These are phyloP conservation scores for Brassica rapa DNA, from an alignment of 345 rosid species.

Conservation along the genomic window DNA sequence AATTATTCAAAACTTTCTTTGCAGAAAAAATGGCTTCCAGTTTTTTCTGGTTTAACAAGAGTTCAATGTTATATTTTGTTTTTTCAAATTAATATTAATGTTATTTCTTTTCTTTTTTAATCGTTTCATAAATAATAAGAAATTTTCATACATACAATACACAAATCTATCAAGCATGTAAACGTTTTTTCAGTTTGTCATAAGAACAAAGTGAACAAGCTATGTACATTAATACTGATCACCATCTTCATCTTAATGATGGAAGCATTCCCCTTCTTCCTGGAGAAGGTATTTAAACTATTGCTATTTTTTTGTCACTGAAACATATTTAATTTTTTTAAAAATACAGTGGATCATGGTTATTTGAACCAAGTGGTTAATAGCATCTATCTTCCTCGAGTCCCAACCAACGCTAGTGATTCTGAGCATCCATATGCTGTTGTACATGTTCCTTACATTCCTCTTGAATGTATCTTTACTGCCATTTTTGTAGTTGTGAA, in stretches of 20 bases:
- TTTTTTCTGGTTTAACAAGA: not conserved
- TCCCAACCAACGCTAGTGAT: too few relatives aligned
- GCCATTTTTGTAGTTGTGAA: too few relatives aligned
- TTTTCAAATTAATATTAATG: not conserved
- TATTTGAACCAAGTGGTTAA: too few relatives aligned
- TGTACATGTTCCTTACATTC: too few relatives aligned
- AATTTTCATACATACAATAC: constrained; percentile 13
- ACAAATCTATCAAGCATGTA: not conserved
- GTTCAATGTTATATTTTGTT: not conserved
- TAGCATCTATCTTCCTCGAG: too few relatives aligned
- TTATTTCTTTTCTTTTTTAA: not conserved
- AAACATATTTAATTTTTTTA: too few relatives aligned
- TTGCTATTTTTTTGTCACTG: too few relatives aligned
- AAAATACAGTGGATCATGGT: too few relatives aligned
- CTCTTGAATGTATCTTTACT: too few relatives aligned
- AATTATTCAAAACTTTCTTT: not conserved
- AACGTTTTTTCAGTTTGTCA: not conserved
- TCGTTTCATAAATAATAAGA: constrained; percentile 12
- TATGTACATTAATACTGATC: constrained; percentile 49
- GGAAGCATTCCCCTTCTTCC: too few relatives aligned
- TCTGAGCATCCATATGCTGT: too few relatives aligned
- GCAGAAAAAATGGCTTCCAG: not conserved
- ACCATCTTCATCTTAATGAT: constrained; percentile 53
- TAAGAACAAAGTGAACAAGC: not conserved
- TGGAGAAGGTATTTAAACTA: too few relatives aligned